These are phyloP conservation scores for Alternaria hordeiaustralica DNA, from an alignment of 2,329 filamentous ascomycete species.

Conservation along the genomic window DNA sequence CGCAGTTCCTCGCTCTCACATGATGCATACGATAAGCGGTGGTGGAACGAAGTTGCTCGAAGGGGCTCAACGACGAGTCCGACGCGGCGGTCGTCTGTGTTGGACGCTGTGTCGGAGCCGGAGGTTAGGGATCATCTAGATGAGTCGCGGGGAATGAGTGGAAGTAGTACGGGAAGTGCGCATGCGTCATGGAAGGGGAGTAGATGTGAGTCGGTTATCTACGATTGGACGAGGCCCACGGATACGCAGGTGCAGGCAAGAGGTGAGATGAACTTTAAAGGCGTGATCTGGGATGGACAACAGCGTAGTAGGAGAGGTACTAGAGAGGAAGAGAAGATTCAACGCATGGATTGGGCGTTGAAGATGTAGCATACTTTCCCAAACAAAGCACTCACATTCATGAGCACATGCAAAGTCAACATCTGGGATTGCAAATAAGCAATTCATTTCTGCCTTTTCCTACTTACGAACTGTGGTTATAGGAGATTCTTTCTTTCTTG, in stretches of 20 bases:
- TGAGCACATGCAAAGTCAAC: background rate
- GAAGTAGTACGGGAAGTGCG: background rate
- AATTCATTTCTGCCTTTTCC: constrained; percentile 16
- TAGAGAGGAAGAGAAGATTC: background rate
- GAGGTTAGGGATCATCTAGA: background rate
- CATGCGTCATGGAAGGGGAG: constrained; percentile 2
- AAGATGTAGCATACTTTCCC: background rate
- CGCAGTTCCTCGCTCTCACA: background rate
- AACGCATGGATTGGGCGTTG: constrained; percentile 1
- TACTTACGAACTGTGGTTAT: constrained; percentile 16
- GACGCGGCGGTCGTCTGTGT: constrained; percentile 7
- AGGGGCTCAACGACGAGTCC: constrained; percentile 2
- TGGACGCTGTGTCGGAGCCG: constrained; percentile 17
- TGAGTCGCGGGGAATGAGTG: background rate
- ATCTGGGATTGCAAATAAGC: constrained; percentile 8
- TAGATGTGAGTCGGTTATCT: constrained; percentile 1
- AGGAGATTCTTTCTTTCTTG: constrained; percentile 10
- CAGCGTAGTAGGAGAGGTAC: background rate
- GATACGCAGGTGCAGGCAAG: background rate
- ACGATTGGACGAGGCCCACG: constrained; percentile 10
- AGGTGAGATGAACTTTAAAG: background rate
- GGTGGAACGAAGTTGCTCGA: constrained; percentile 13
- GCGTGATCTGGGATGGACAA: background rate
- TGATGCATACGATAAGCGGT: constrained; percentile 4
- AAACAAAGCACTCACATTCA: background rate